Evolutionary conservation across 495 filamentous ascomycete genomes (phyloP).

Genomic region (Penicillium dipodomyicola): DNA sequence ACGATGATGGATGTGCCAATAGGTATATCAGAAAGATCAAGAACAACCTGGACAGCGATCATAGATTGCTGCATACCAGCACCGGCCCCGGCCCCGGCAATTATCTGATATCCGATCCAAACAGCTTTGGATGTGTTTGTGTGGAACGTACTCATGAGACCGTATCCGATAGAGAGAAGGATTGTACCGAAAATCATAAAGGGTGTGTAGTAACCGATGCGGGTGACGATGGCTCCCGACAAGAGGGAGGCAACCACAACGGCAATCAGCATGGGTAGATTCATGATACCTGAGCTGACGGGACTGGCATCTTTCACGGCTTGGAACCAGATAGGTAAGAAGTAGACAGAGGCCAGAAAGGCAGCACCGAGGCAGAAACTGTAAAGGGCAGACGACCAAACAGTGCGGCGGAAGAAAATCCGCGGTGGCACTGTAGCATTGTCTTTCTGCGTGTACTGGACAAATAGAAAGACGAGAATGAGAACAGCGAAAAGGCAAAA

Average conservation of each 20-base stretch:
- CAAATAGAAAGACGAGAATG: conserved; percentile 31
- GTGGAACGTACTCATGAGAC: conserved; percentile 59
- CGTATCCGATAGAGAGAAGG: conserved; percentile 59
- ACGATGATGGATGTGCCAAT: conserved; percentile 54
- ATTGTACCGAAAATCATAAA: conserved; percentile 57
- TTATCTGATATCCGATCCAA: conserved; percentile 61
- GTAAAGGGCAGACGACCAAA: conserved; percentile 52
- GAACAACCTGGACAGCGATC: conserved; percentile 32
- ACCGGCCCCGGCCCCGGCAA: conserved; percentile 55
- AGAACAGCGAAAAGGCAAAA: conserved; percentile 37
- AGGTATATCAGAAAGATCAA: conserved; percentile 22
- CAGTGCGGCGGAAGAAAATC: conserved; percentile 43
- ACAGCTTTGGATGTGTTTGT: conserved; percentile 39
- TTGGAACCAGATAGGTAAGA: conserved; percentile 47
- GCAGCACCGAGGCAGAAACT: conserved; percentile 50
- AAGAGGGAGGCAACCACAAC: conserved; percentile 31
- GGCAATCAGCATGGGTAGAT: conserved; percentile 39
- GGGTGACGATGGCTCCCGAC: conserved; percentile 52
- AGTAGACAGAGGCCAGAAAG: conserved; percentile 44
- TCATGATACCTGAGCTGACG: conserved; percentile 56
- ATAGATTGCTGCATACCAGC: conserved; percentile 46
- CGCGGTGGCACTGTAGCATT: conserved; percentile 31
- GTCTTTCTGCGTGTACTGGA: conserved; percentile 27
- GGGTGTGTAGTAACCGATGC: conserved; percentile 67
- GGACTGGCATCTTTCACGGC: conserved; percentile 62